Conservation (phyloP, 2,329 filamentous ascomycete genomes). For the Bipolaris cookei region DNA sequence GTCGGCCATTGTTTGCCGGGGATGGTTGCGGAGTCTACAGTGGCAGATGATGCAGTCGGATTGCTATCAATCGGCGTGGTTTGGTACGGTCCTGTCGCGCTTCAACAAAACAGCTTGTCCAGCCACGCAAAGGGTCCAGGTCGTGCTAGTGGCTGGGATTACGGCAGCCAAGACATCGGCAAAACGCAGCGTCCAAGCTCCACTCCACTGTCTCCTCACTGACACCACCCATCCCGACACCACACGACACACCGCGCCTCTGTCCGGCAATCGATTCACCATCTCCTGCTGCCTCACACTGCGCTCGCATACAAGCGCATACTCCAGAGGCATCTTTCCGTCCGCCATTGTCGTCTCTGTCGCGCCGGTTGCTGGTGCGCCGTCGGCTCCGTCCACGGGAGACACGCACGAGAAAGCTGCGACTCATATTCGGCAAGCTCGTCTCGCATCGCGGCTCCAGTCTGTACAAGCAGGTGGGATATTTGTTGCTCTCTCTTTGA, state of each 20-base stretch:
- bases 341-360: constrained; percentile 8
- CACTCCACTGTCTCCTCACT: constrained; percentile 38
- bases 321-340: constrained; percentile 7
- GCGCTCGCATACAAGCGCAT: constrained; percentile 17
- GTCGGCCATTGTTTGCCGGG: constrained; percentile 42
- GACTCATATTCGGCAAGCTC: constrained; percentile 28
- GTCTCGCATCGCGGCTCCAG: constrained; percentile 26
- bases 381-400: constrained; percentile 24
- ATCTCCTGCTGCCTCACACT: constrained; percentile 17
- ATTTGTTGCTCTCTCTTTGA: constrained; percentile 26
- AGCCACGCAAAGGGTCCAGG: constrained; percentile 11
- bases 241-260: constrained; percentile 38
- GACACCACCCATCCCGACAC: constrained; percentile 29
- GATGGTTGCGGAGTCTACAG: background rate
- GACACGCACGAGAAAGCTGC: constrained; percentile 32
- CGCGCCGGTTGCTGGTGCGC: constrained; percentile 22
- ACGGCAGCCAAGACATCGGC: constrained; percentile 26
- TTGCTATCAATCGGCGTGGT: background rate
- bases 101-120: constrained; percentile 8
- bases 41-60: background rate
- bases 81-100: constrained; percentile 1
- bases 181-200: constrained; percentile 35
- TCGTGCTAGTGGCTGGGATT: constrained; percentile 13
- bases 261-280: constrained; percentile 22
- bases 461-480: constrained; percentile 24